Percentiles rank a stretch among this genome's conserved stretches.
Evolutionary conservation across 176 grass and related monocot genomes (phyloP).

Genomic region (Rhipidocladum racemiflorum): DNA sequence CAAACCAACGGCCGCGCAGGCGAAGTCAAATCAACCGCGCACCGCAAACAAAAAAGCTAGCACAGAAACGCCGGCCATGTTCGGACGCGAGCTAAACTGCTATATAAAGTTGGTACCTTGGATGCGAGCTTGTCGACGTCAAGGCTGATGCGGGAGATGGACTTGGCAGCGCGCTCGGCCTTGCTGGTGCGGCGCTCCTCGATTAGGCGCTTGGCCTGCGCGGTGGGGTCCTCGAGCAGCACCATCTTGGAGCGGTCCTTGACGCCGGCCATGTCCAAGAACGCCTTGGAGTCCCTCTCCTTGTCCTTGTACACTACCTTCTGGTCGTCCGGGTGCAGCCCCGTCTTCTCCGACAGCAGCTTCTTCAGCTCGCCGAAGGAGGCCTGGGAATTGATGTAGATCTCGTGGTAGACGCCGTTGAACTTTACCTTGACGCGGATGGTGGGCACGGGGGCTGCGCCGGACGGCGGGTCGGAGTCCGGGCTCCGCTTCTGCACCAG

Average conservation of each 20-base stretch:
- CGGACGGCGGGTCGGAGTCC: constrained; percentile 42
- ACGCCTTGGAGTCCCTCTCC: constrained; percentile 70
- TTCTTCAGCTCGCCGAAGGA: constrained; percentile 98
- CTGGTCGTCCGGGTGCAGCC: constrained; percentile 82
- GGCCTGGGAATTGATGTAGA: constrained; percentile 80
- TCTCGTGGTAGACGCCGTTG: constrained; percentile 71
- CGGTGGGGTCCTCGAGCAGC: constrained; percentile 69
- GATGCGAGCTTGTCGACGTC: constrained; percentile 77
- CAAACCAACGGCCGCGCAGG: not conserved
- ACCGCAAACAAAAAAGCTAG: not conserved
- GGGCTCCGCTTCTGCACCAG: constrained; percentile 82
- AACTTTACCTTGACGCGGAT: constrained; percentile 98
- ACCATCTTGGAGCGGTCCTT: constrained; percentile 88
- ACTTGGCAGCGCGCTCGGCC: constrained; percentile 53
- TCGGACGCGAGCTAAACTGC: not conserved
- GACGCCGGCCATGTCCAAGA: constrained; percentile 70
- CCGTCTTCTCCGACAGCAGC: constrained; percentile 70
- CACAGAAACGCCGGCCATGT: not conserved
- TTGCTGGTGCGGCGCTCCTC: constrained; percentile 61
- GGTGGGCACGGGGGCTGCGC: constrained; percentile 61
- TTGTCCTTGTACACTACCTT: constrained; percentile 80
- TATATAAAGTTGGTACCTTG: constrained; percentile 41
- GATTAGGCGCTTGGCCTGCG: constrained; percentile 72
- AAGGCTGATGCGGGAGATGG: constrained; percentile 40
- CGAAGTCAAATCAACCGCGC: not conserved